phyloP scores from a whole-genome alignment of 2,329 filamentous ascomycete genomes.

The Clonostachys rhizophaga region DNA sequence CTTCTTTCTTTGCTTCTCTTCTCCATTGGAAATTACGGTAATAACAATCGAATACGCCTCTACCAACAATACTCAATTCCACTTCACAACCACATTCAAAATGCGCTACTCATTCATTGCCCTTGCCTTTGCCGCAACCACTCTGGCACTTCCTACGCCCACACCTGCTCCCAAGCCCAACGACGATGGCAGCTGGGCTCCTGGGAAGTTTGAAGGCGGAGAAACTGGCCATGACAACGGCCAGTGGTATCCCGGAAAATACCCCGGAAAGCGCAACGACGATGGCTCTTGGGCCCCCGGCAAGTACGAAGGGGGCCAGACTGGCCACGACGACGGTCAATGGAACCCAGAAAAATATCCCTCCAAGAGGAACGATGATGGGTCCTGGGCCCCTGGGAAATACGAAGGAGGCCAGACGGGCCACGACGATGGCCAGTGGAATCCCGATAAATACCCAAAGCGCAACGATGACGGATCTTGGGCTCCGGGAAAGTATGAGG shows the following conservation, averaged over 20 bases:
- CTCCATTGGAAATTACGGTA: no score
- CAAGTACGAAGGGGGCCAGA: conserved; percentile 1
- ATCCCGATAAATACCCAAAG: background rate
- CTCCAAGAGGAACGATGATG: conserved; percentile 2
- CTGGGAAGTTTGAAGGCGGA: conserved; percentile 2
- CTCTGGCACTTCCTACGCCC: conserved; percentile 5
- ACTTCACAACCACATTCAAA: no score
- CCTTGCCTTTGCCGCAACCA: conserved; percentile 7
- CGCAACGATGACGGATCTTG: background rate
- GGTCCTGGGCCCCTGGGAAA: conserved; percentile 1
- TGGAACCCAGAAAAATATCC: conserved; percentile 6
- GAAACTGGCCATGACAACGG: background rate
- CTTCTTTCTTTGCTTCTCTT: no score
- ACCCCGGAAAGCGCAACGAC: background rate
- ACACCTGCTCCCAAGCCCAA: conserved; percentile 4
- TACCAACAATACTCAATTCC: no score
- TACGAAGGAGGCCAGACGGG: conserved; percentile 1
- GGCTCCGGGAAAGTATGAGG: background rate
- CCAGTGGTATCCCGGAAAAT: background rate
- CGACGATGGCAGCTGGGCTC: conserved; percentile 4
- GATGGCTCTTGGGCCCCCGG: background rate
- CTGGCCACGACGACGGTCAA: conserved; percentile 4
- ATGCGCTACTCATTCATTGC: conserved; percentile 4
- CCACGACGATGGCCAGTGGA: background rate
- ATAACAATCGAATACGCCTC: no score